Base-by-base conservation (phyloP, 768 basidiomycete genomes). In the Lepiota venenata region DNA sequence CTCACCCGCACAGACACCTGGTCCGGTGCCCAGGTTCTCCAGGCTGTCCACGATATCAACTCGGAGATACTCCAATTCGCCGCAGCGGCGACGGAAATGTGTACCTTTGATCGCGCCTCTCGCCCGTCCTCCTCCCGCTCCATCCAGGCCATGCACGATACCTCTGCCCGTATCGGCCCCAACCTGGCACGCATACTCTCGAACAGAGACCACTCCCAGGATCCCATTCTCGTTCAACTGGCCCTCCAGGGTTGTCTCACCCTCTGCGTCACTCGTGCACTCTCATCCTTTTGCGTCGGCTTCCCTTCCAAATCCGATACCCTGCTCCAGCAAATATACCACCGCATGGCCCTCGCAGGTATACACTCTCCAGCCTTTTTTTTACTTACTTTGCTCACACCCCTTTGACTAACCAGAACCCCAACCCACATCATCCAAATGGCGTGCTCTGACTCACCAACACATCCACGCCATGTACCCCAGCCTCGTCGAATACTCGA, bases 51-150 rank as follows among this genome's bases (percentile, higher is more conserved):
- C 58, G 88, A 91, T 61, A 77, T 91, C 66, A 91, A 91, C 64
- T 82, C 85, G 0, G 88, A 90, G 67, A 85, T 90, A 55, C 76
- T 88, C n/a, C 88, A 88, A 58, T 87, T 88, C 56, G 84, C 88
- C 8, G 87, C 87, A 14, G 80, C 84, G 20, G 87, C 85, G 6
- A 84, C 85, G 14, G 88, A 91, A 67, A 72, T 83, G 39, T 83
- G 80, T 59, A 75, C 77, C 1, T 83, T 85, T 62, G 71, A 54
- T 16, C 44, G 45, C 12, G 29, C 40, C n/a, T 38, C 52, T 14
- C 52, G 52, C 14, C 52, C 52, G 1, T 47, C 52, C 1, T 54
- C 52, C 11, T 54, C 52, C n/a, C 76, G 73, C 58, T 66, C 74
- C 7, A 65, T 73, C 4, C 80, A 85, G 60, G 78, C 79, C 36